Base-by-base conservation (phyloP, 2,329 filamentous ascomycete species). In the Colletotrichum sp. region DNA sequence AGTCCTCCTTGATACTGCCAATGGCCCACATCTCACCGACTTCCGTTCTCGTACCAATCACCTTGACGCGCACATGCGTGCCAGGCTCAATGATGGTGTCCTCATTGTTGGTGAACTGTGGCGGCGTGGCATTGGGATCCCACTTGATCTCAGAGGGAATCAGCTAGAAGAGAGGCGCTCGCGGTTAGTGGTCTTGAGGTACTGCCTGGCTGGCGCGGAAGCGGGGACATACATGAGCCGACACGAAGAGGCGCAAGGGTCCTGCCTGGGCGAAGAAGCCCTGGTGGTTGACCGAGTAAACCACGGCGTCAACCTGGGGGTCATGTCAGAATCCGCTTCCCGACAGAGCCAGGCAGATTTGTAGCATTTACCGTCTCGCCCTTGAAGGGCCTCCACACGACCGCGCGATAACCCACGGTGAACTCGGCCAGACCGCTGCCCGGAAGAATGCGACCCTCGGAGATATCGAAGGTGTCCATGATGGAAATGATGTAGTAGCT, bases 401-500 rank as follows among this genome's bases (percentile, higher is more conserved):
- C 96, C 69, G 97, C 97, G 77, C 96, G 95, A 84, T 98, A 99
- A 81, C 94, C 93, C 64, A 99, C 96, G 1, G 95, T 98, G 83
- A 98, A 99, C 85, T 98, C 95, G 25, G 97, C 96, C 79, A 98
- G 90, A 12, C 96, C 97, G 77, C 94, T 98, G 11, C 96, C 95
- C 5, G 97, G 96, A 72, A 98, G 91, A 77, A 99, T 96, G 80
- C 95, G 94, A 15, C 96, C 96, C 82, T 98, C 96, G 19, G 95
- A 98, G 81, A 98, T 96, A 80, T 98, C 95, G 81, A 98, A 96
- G 65, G 96, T 95, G 85, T 98, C 96, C 92, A 99, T 96, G 82
- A 99, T 98, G 82, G 96, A 97, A 81, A 99, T 97, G 83, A 99
- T 98, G 86, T 97, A 98, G 89, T 98, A 98, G 84, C 95, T 95